These are phyloP conservation scores for Fusarium equiseti DNA, from an alignment of 2,329 filamentous ascomycete species.

Conservation along the genomic window DNA sequence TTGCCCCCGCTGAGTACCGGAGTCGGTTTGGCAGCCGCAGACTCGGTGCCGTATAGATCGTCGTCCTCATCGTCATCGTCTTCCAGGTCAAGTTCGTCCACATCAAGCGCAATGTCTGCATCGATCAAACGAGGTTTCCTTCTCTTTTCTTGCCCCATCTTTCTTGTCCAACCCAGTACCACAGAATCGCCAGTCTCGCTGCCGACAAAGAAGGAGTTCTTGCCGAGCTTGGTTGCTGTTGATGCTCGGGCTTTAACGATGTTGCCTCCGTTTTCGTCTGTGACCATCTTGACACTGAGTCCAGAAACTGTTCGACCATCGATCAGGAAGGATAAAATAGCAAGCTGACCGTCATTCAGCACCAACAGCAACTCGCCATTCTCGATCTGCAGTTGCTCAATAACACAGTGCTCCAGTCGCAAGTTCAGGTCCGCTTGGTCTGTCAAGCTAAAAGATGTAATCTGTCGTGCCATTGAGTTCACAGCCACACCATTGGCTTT, in stretches of 20 bases:
- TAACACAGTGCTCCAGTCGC: conserved; percentile 81
- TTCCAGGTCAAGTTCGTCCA: conserved; percentile 65
- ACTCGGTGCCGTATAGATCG: conserved; percentile 71
- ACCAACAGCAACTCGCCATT: conserved; percentile 88
- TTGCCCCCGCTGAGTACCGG: conserved; percentile 59
- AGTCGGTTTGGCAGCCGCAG: conserved; percentile 68
- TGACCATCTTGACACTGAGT: conserved; percentile 76
- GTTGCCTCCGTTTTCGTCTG: conserved; percentile 71
- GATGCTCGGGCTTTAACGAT: conserved; percentile 73
- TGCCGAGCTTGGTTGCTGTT: conserved; percentile 76
- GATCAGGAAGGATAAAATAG: conserved; percentile 83
- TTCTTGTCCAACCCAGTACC: conserved; percentile 82
- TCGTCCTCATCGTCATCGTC: conserved; percentile 75
- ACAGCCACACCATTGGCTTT: conserved; percentile 93
- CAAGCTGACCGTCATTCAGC: conserved; percentile 79
- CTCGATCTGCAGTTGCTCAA: conserved; percentile 81
- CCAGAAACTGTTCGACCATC: conserved; percentile 94
- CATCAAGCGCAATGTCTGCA: conserved; percentile 62
- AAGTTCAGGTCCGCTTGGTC: conserved; percentile 87
- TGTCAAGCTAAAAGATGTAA: conserved; percentile 84
- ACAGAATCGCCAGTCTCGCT: conserved; percentile 86
- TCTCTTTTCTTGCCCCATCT: conserved; percentile 72
- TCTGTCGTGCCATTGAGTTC: conserved; percentile 87
- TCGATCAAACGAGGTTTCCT: conserved; percentile 72
- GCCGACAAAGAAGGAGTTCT: conserved; percentile 82